Base-by-base conservation (phyloP, 2,329 filamentous ascomycete species). In the Clonostachys rosea region DNA sequence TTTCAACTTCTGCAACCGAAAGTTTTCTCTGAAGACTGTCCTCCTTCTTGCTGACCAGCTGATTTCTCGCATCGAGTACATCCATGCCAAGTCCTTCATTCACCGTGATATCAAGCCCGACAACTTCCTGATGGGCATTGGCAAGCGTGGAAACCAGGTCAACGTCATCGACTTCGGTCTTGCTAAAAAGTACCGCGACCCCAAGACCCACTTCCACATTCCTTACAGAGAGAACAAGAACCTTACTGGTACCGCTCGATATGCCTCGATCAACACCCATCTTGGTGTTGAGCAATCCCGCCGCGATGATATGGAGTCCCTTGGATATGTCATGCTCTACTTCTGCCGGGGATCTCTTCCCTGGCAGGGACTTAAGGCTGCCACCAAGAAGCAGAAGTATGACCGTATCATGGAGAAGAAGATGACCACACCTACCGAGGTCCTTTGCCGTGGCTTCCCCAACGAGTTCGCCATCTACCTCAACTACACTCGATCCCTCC, bases 401-500 rank as follows among this genome's bases (percentile, higher is more conserved):
- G 94, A 99, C 74, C 85, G 92, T 56, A 99, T 99, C 75, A 97
- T 97, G 92, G 94, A 99, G 81, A 99, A 99, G 86, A 99, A 99
- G 89, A 97, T 97, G 94, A 99, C 94, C 13, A 99, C 94, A 4
- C 91, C 94, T 9, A 97, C 92, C 59, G 92, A 99, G 74, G 91
- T 96, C 43, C 89, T 99, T 44, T 99, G 94, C 85, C 91, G 92
- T 69, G 94, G 94, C 57, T 97, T 99, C 79, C 94, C 94, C 60
- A 96, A 97, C 71, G 94, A 99, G 75, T 99, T 99, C 61, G 91
- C 92, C 76, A 97, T 97, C 71, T 99, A 99, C 72, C 82, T 99
- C 45, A 97, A 97, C 86, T 97, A 99, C 80, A 97, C 92, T 46
- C 89, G 94, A 52, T 96, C 91, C 48, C 89, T 99, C 57, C 91